phyloP scores from a whole-genome alignment of 352 stramenopile species.

The Globisporangium canariense region DNA sequence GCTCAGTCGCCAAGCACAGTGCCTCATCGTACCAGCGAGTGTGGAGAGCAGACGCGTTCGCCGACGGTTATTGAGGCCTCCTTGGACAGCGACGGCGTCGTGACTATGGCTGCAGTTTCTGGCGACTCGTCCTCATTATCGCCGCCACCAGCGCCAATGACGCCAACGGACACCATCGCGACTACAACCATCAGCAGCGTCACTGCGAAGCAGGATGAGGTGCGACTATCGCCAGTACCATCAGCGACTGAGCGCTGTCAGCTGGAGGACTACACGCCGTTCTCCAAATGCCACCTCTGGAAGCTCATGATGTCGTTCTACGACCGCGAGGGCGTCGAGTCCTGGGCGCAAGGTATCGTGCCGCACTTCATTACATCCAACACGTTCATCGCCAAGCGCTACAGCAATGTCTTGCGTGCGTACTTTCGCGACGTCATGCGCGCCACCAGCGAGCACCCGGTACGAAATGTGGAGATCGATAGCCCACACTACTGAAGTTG shows the following conservation, averaged over 20 bases:
- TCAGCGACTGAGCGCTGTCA: conserved; percentile 47
- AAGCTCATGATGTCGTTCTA: conserved; percentile 96
- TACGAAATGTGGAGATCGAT: background rate
- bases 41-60: conserved; percentile 6
- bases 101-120: background rate
- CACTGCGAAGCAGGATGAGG: conserved; percentile 46
- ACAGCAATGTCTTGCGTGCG: conserved; percentile 66
- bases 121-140: background rate
- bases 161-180: background rate
- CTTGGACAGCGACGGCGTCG: conserved; percentile 9
- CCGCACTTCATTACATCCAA: conserved; percentile 97
- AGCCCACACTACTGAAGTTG: background rate
- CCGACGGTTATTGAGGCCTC: conserved; percentile 9
- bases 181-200: background rate
- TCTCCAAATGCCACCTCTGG: conserved; percentile 88
- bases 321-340: conserved; percentile 78
- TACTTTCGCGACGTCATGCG: conserved; percentile 64
- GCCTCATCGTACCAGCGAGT: background rate
- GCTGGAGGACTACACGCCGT: conserved; percentile 89
- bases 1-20: background rate
- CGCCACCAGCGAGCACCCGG: conserved; percentile 27
- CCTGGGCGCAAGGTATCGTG: conserved; percentile 92
- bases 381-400: conserved; percentile 91
- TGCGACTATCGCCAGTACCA: conserved; percentile 20
- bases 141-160: background rate